Percentiles rank a stretch among this genome's conserved stretches.
phyloP scores from a whole-genome alignment of 176 grass and related monocot genomes.

The Otatea glauca region DNA sequence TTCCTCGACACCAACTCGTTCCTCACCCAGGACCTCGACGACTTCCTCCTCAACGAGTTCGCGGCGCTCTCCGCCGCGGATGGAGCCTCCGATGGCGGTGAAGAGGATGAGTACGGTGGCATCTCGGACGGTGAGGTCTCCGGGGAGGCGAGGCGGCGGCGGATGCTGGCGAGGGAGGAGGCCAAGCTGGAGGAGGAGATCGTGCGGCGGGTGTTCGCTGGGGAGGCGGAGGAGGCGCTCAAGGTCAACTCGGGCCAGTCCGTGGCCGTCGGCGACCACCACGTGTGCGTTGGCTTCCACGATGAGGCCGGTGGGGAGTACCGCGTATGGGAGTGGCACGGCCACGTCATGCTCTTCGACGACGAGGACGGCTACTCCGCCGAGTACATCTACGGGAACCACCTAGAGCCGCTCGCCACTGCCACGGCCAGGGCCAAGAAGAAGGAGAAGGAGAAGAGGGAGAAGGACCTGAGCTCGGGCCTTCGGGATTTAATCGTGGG shows the following conservation, averaged over 20 bases:
- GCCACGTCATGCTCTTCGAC: conserved; percentile 95
- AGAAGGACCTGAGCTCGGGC: conserved; percentile 61
- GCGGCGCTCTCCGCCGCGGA: conserved; percentile 57
- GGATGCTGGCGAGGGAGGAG: conserved; percentile 72
- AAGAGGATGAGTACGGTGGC: conserved; percentile 35
- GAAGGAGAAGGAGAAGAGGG: conserved; percentile 67
- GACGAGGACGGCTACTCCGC: conserved; percentile 89
- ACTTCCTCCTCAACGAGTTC: conserved; percentile 84
- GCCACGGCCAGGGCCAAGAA: conserved; percentile 56
- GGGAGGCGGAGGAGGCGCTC: conserved; percentile 67
- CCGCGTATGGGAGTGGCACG: conserved; percentile 98
- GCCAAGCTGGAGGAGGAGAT: conserved; percentile 91
- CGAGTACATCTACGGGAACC: conserved; percentile 92
- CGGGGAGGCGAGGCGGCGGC: conserved; percentile 57
- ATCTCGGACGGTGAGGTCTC: conserved; percentile 37
- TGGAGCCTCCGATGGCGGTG: conserved; percentile 41
- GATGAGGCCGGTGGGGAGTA: conserved; percentile 81
- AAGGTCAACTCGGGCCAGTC: conserved; percentile 92
- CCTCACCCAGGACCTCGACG: conserved; percentile 78
- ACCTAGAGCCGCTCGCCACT: conserved; percentile 73
- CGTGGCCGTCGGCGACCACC: conserved; percentile 86
- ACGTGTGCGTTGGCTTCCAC: conserved; percentile 79
- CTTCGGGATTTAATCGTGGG: conserved; percentile 79
- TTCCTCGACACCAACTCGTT: conserved; percentile 97
- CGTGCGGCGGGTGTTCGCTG: conserved; percentile 59